Evolutionary conservation across 768 basidiomycete species (phyloP).

Genomic region (Hygrocybe coccinea): DNA sequence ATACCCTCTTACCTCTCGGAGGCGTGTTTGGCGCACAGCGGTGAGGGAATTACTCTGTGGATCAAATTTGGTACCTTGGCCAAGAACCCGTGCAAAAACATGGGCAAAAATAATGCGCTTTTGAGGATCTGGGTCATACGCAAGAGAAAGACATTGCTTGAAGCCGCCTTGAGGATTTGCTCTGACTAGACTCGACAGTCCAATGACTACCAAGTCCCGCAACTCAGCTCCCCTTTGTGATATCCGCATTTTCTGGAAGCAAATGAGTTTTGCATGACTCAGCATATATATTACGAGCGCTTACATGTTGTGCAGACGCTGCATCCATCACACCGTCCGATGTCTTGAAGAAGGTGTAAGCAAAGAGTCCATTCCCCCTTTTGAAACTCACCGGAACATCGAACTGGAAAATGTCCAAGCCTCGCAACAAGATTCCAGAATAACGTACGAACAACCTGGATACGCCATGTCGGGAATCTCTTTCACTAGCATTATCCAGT

Average conservation of each 20-base stretch:
- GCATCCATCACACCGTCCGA: conserved; percentile 49
- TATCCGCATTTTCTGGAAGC: conserved; percentile 35
- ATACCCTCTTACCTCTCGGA: conserved; percentile 50
- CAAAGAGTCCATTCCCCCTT: background rate
- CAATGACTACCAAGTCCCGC: conserved; percentile 72
- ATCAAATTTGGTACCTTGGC: conserved; percentile 75
- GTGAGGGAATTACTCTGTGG: conserved; percentile 48
- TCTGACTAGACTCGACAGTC: conserved; percentile 73
- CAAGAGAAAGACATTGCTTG: conserved; percentile 78
- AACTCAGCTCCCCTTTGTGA: conserved; percentile 57
- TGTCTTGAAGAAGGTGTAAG: conserved; percentile 27
- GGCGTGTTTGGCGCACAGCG: conserved; percentile 45
- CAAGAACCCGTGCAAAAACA: conserved; percentile 76
- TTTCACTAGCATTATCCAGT: conserved; percentile 48
- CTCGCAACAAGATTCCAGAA: conserved; percentile 58
- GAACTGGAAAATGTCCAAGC: conserved; percentile 48
- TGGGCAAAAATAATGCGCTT: conserved; percentile 79
- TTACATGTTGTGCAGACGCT: conserved; percentile 44
- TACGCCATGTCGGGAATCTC: conserved; percentile 64
- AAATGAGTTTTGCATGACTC: conserved; percentile 2
- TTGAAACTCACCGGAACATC: conserved; percentile 39
- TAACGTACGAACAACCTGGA: conserved; percentile 80
- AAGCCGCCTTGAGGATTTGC: conserved; percentile 86
- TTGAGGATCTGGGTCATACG: conserved; percentile 65
- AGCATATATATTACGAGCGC: background rate